A percentile compares a stretch with the other conserved stretches of the same genome.
These are phyloP conservation scores for Naganishia randhawae DNA, from an alignment of 768 basidiomycete genomes.

Conservation along the genomic window DNA sequence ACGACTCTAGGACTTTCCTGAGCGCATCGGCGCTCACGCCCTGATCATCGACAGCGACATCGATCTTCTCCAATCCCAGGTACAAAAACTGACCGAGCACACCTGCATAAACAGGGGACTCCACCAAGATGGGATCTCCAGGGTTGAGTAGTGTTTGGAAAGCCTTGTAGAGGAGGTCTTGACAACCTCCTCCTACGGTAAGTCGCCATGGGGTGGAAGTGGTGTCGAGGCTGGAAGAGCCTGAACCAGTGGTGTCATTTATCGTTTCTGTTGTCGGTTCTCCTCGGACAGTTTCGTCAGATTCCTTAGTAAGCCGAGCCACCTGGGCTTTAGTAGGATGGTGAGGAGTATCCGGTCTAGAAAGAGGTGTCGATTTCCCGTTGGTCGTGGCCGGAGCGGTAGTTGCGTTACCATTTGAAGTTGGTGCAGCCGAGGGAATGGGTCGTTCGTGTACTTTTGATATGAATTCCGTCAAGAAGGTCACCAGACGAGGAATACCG, in stretches of 20 bases:
- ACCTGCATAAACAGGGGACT: slow-evolving; percentile 55
- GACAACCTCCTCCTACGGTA: slow-evolving; percentile 76
- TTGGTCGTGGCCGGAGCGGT: slow-evolving; percentile 9
- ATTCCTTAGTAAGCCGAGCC: slow-evolving; percentile 10
- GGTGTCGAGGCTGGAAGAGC: slow-evolving; percentile 21
- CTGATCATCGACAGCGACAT: slow-evolving; percentile 70
- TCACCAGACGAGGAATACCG: slow-evolving; percentile 29
- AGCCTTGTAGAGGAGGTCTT: slow-evolving; percentile 85
- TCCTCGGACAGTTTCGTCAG: slow-evolving; percentile 16
- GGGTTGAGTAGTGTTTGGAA: slow-evolving; percentile 67
- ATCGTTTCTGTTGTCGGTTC: slow-evolving; percentile 24
- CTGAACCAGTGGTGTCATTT: slow-evolving; percentile 9
- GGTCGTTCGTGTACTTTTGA: slow-evolving; percentile 29
- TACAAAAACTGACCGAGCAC: slow-evolving; percentile 47
- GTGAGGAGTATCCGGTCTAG: slow-evolving; percentile 24
- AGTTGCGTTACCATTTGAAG: not conserved
- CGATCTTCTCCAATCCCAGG: slow-evolving; percentile 44
- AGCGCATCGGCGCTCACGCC: slow-evolving; percentile 65
- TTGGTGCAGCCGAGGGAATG: slow-evolving; percentile 11
- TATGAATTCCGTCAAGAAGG: slow-evolving; percentile 33
- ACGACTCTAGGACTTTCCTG: slow-evolving; percentile 64
- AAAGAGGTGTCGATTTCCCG: slow-evolving; percentile 11
- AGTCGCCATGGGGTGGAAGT: slow-evolving; percentile 65
- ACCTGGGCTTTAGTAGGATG: slow-evolving; percentile 22
- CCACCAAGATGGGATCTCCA: slow-evolving; percentile 76